Conservation (phyloP, 257 asterid species). For the Thymus mandschuricus region DNA sequence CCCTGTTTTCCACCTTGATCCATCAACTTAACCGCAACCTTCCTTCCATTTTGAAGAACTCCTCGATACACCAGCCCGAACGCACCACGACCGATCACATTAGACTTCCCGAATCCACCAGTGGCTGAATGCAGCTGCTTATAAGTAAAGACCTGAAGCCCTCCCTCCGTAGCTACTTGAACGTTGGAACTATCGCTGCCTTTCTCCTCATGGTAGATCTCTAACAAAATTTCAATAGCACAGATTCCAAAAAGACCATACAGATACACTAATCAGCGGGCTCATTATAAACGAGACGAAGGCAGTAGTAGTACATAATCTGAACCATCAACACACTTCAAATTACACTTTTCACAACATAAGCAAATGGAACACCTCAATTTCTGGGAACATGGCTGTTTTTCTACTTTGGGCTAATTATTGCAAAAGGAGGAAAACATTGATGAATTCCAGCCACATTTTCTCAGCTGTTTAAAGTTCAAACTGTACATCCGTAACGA, state of each 20-base stretch:
- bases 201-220: slow-evolving; percentile 49
- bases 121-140: slow-evolving; percentile 93
- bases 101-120: slow-evolving; percentile 86
- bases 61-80: slow-evolving; percentile 85
- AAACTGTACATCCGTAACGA: slow-evolving; percentile 1
- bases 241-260: not conserved
- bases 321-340: not conserved
- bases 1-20: slow-evolving; percentile 92
- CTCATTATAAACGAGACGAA: too few relatives aligned
- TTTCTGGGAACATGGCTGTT: not conserved
- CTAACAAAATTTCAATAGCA: slow-evolving; percentile 27
- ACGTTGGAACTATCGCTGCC: slow-evolving; percentile 40
- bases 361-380: slow-evolving; percentile 14
- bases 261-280: not conserved
- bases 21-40: slow-evolving; percentile 92
- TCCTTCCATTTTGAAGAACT: slow-evolving; percentile 86
- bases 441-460: too few relatives aligned
- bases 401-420: slow-evolving; percentile 21
- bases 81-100: slow-evolving; percentile 88
- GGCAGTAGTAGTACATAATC: too few relatives aligned
- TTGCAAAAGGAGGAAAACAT: not conserved
- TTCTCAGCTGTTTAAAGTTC: not conserved
- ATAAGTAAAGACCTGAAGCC: slow-evolving; percentile 72
- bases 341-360: slow-evolving; percentile 2
- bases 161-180: slow-evolving; percentile 57